phyloP scores from a whole-genome alignment of 1,139 yeast genomes.

The Citeromyces siamensis region DNA sequence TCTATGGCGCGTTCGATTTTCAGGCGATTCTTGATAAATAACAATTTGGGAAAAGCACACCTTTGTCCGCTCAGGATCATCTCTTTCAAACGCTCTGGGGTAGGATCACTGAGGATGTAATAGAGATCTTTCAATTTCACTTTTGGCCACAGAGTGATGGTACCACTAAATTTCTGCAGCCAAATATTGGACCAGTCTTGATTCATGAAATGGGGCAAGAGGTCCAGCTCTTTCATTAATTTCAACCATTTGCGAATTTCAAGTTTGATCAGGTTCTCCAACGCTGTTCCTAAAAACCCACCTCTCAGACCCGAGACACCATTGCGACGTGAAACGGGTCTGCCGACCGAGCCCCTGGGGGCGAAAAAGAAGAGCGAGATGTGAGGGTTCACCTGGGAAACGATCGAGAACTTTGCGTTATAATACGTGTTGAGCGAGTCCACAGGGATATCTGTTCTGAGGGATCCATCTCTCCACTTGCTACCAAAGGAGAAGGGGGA shows the following conservation, averaged over 20 bases:
- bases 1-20: conserved; percentile 55
- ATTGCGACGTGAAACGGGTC: conserved; percentile 59
- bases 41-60: conserved; percentile 53
- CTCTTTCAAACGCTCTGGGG: conserved; percentile 37
- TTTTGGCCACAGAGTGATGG: conserved; percentile 70
- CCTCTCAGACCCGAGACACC: conserved; percentile 49
- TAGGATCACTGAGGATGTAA: conserved; percentile 60
- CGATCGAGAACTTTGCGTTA: conserved; percentile 65
- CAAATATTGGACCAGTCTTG: conserved; percentile 78
- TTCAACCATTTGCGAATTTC: conserved; percentile 71
- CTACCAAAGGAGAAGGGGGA: conserved; percentile 65
- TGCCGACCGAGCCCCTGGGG: conserved; percentile 72
- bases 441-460: conserved; percentile 62
- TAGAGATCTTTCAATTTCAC: conserved; percentile 45
- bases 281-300: conserved; percentile 63
- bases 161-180: conserved; percentile 64
- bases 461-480: conserved; percentile 66
- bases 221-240: conserved; percentile 49
- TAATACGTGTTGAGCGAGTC: conserved; percentile 63
- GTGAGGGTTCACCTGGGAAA: conserved; percentile 79
- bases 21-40: conserved; percentile 52
- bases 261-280: conserved; percentile 57
- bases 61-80: conserved; percentile 54
- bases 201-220: conserved; percentile 56
- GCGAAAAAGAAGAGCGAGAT: conserved; percentile 67